These are phyloP conservation scores for Cinnamomum micranthum DNA, from an alignment of 164 flowering plant species.

Conservation along the genomic window DNA sequence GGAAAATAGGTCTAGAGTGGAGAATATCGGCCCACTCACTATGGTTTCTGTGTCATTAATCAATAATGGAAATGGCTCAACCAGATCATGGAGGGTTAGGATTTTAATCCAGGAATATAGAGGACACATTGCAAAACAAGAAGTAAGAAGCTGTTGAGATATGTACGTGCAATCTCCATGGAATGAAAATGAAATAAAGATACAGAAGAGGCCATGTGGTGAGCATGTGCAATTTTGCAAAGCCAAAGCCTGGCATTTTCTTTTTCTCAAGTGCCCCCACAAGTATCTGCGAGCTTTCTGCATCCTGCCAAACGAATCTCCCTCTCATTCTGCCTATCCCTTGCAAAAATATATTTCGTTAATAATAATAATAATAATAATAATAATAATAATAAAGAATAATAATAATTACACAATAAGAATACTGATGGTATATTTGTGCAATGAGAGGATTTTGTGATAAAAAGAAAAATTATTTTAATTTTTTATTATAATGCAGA, in stretches of 20 bases:
- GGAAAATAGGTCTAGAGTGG: too few species aligned
- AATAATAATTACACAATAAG: not conserved
- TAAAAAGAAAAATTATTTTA: too few species aligned
- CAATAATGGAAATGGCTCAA: too few species aligned
- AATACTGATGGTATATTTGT: too few species aligned
- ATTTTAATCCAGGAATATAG: not conserved
- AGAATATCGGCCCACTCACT: too few species aligned
- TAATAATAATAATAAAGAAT: not conserved
- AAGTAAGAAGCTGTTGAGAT: not conserved
- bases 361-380: too few species aligned
- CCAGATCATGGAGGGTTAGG: not conserved
- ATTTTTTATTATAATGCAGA: too few species aligned
- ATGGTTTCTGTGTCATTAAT: too few species aligned
- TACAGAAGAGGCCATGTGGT: conserved; percentile 37
- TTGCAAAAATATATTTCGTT: not conserved
- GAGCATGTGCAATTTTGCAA: conserved; percentile 36
- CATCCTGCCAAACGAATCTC: conserved; percentile 34
- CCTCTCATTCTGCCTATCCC: not conserved
- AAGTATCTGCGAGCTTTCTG: conserved; percentile 42
- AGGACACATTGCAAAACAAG: too few species aligned
- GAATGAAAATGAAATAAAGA: too few species aligned
- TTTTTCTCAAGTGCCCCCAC: conserved; percentile 22
- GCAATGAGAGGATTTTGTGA: too few species aligned
- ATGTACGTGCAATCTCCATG: not conserved
- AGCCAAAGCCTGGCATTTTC: conserved; percentile 20